phyloP scores from a whole-genome alignment of 2,329 filamentous ascomycete genomes.

The Ilyonectria destructans region DNA sequence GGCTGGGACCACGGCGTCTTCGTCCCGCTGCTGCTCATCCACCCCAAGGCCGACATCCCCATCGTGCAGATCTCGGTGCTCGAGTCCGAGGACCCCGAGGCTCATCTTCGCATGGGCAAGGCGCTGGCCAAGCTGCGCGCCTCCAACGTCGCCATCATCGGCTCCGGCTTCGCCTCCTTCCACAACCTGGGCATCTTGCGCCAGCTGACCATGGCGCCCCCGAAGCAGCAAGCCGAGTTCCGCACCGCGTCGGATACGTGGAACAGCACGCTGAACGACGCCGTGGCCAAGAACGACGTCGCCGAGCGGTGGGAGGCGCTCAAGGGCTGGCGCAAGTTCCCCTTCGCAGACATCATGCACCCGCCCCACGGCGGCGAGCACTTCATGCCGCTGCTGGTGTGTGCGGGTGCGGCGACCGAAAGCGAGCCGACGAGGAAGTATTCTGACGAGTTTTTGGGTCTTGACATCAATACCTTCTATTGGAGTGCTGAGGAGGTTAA shows the following conservation, averaged over 20 bases:
- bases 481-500: slow-evolving; percentile 59
- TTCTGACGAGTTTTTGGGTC: slow-evolving; percentile 64
- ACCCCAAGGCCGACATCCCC: slow-evolving; percentile 67
- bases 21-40: slow-evolving; percentile 69
- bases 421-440: slow-evolving; percentile 61
- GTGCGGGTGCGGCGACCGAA: slow-evolving; percentile 66
- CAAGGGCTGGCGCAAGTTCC: slow-evolving; percentile 64
- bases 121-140: slow-evolving; percentile 67
- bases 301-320: slow-evolving; percentile 60
- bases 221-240: slow-evolving; percentile 45
- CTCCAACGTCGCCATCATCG: slow-evolving; percentile 71
- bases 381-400: slow-evolving; percentile 73
- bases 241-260: slow-evolving; percentile 56
- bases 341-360: slow-evolving; percentile 68
- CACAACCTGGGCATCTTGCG: slow-evolving; percentile 70
- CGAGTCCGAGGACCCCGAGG: slow-evolving; percentile 63
- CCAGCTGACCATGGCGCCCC: slow-evolving; percentile 47
- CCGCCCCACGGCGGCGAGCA: slow-evolving; percentile 70
- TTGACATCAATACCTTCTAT: slow-evolving; percentile 71
- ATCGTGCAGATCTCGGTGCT: slow-evolving; percentile 73
- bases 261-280: slow-evolving; percentile 64
- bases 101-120: slow-evolving; percentile 68
- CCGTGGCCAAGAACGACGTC: slow-evolving; percentile 53
- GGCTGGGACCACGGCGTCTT: slow-evolving; percentile 76
- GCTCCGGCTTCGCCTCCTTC: slow-evolving; percentile 73